A percentile compares a stretch with the other conserved stretches of the same genome.
Evolutionary conservation across 2,329 filamentous ascomycete species (phyloP).

Genomic region (Pseudogymnoascus sp.): DNA sequence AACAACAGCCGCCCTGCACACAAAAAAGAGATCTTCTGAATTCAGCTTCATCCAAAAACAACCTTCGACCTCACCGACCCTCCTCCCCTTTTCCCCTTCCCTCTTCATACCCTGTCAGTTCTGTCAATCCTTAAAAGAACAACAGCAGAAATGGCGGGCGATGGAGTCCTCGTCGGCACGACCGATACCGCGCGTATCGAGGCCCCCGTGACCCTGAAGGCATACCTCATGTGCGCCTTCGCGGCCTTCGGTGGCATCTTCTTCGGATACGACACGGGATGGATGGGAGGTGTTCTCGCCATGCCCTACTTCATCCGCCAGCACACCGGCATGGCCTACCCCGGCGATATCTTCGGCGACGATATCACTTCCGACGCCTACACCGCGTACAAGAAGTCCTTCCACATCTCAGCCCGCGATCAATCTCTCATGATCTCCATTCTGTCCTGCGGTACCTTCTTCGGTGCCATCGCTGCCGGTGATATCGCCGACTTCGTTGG

Average conservation of each 20-base stretch:
- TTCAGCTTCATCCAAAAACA: neutral
- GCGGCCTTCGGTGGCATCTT: conserved; percentile 54
- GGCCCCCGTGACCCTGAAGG: conserved; percentile 60
- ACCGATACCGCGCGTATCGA: conserved; percentile 52
- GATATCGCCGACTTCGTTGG: conserved; percentile 67
- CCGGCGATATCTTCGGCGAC: conserved; percentile 20
- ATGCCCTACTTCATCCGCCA: conserved; percentile 37
- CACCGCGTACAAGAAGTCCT: conserved; percentile 14
- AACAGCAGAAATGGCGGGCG: conserved; percentile 5
- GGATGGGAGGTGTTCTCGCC: conserved; percentile 56
- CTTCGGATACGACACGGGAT: conserved; percentile 65
- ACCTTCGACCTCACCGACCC: neutral
- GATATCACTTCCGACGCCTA: conserved; percentile 10
- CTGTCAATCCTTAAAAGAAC: neutral
- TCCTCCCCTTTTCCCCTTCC: neutral
- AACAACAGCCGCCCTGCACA: neutral
- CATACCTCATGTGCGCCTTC: conserved; percentile 61
- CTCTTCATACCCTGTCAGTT: neutral
- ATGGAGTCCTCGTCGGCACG: conserved; percentile 16
- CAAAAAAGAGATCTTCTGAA: neutral
- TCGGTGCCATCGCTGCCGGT: conserved; percentile 66
- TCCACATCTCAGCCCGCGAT: conserved; percentile 36
- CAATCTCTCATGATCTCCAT: conserved; percentile 66
- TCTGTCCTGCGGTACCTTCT: conserved; percentile 71
- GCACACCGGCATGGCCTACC: conserved; percentile 20